Evolutionary conservation across 2,329 filamentous ascomycete species (phyloP).

Genomic region (Pseudogymnoascus sp.): DNA sequence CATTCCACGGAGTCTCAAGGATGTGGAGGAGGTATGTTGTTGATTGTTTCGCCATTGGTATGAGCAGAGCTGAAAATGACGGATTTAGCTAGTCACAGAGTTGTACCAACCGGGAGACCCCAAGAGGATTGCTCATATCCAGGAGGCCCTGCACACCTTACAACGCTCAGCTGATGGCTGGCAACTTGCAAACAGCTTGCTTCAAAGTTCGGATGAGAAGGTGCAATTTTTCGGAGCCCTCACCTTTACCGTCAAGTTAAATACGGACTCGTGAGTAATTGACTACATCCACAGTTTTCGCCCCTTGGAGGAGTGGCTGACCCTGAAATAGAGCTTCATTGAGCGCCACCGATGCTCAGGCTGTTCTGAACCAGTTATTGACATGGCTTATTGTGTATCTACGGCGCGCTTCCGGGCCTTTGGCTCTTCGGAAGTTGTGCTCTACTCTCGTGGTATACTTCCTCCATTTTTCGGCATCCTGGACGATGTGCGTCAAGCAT

Average conservation of each 20-base stretch:
- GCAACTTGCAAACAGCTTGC: slow-evolving; percentile 70
- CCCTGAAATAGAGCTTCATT: slow-evolving; percentile 31
- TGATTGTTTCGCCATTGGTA: background rate
- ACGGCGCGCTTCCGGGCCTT: slow-evolving; percentile 40
- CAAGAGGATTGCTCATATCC: slow-evolving; percentile 42
- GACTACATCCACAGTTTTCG: background rate
- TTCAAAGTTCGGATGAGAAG: slow-evolving; percentile 60
- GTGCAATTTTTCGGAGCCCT: slow-evolving; percentile 88
- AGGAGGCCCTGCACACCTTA: slow-evolving; percentile 68
- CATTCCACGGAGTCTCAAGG: slow-evolving; percentile 1
- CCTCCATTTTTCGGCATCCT: slow-evolving; percentile 58
- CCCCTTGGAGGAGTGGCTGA: background rate
- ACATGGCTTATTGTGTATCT: slow-evolving; percentile 53
- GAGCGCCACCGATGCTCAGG: slow-evolving; percentile 44
- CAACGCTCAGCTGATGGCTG: slow-evolving; percentile 78
- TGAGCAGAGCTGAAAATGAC: background rate
- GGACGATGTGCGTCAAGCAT: slow-evolving; percentile 57
- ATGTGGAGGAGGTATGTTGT: background rate
- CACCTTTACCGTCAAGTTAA: slow-evolving; percentile 89
- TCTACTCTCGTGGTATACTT: slow-evolving; percentile 71
- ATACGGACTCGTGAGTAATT: slow-evolving; percentile 64
- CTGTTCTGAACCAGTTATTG: slow-evolving; percentile 52
- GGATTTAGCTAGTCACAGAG: slow-evolving; percentile 36
- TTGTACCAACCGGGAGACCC: slow-evolving; percentile 39
- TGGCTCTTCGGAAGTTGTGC: slow-evolving; percentile 66